phyloP scores from a whole-genome alignment of 805 yeast species.

The baker's yeast (Saccharomyces cerevisiae) region DNA sequence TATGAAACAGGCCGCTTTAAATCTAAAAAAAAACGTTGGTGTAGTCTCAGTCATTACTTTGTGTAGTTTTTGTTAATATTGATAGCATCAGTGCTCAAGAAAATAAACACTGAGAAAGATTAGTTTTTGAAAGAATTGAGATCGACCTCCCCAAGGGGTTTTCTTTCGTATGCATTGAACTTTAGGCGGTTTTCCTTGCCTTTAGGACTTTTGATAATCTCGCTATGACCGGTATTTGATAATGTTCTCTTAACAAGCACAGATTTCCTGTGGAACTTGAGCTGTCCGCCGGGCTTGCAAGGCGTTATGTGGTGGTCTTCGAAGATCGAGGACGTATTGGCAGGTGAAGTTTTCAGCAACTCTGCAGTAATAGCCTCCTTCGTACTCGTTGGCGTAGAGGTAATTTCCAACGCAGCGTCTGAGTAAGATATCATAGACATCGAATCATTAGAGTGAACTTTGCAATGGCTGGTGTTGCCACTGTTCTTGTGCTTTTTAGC shows the following conservation, averaged over 20 bases:
- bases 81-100: neutral
- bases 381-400: neutral
- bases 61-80: no score
- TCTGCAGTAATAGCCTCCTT: neutral
- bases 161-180: neutral
- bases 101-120: neutral
- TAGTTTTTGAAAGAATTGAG: neutral
- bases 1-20: neutral
- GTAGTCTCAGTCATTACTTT: neutral
- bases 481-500: constrained; percentile 41
- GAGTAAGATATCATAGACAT: neutral
- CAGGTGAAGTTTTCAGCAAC: neutral
- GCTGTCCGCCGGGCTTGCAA: neutral
- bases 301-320: neutral
- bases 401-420: neutral
- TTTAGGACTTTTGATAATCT: neutral
- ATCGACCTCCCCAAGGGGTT: neutral
- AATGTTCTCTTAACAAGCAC: neutral
- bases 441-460: neutral
- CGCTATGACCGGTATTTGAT: neutral
- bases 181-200: neutral
- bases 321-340: neutral
- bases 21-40: neutral
- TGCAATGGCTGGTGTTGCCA: neutral
- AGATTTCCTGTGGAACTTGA: neutral